phyloP scores from a whole-genome alignment of 169 alveolate species.

The Plasmodium gonderi region DNA sequence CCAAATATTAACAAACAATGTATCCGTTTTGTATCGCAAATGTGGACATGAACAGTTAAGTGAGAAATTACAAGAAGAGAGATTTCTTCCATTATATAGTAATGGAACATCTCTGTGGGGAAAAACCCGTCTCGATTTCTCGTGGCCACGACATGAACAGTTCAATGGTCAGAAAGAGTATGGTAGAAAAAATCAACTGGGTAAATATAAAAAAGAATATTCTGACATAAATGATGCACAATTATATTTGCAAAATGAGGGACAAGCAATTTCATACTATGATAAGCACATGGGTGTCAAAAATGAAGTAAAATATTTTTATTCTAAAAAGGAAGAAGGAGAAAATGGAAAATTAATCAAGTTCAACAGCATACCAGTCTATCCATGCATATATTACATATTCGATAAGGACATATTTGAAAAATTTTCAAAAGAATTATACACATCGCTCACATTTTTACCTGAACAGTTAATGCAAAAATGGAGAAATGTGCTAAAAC shows the following conservation, averaged over 20 bases:
- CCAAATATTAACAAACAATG: constrained; percentile 5
- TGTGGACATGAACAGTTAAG: no score
- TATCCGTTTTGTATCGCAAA: background rate
- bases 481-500: constrained; percentile 3
- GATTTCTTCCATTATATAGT: background rate
- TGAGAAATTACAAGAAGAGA: no score
- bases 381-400: constrained; percentile 67
- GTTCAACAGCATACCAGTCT: background rate
- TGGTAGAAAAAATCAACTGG: background rate
- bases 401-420: constrained; percentile 8
- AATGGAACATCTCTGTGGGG: background rate
- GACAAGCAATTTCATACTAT: background rate
- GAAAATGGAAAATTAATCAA: background rate
- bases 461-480: constrained; percentile 15
- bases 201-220: background rate
- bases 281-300: background rate
- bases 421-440: constrained; percentile 16
- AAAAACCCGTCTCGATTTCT: background rate
- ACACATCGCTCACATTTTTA: constrained; percentile 2
- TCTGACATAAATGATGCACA: background rate
- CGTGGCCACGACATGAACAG: background rate
- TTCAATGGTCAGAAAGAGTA: background rate
- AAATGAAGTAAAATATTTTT: background rate
- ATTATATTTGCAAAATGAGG: background rate
- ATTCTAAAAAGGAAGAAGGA: background rate